Percentiles rank a stretch among this genome's conserved stretches.
These are phyloP conservation scores for Leccinum rimulosum DNA, from an alignment of 768 basidiomycete genomes.

Conservation along the genomic window DNA sequence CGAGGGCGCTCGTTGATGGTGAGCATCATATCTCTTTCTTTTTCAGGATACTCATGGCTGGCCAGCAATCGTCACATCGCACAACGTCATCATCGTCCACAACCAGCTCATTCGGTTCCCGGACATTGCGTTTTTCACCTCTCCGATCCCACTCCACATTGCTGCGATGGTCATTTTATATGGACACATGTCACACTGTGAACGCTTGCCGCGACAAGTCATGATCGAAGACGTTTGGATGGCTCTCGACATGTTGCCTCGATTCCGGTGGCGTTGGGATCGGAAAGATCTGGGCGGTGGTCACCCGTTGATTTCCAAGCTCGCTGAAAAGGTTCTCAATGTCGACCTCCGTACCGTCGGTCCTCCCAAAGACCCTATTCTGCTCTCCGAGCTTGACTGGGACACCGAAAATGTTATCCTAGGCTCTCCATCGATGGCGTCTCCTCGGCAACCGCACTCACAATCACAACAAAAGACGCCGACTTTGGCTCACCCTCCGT, in stretches of 20 bases:
- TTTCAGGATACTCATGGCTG: slow-evolving; percentile 5
- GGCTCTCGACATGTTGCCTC: slow-evolving; percentile 84
- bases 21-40: slow-evolving; percentile 19
- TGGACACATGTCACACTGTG: slow-evolving; percentile 79
- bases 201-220: slow-evolving; percentile 58
- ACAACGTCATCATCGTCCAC: slow-evolving; percentile 85
- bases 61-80: slow-evolving; percentile 78
- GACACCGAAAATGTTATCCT: slow-evolving; percentile 38
- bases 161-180: slow-evolving; percentile 90
- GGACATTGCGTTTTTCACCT: slow-evolving; percentile 85
- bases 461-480: slow-evolving; percentile 38
- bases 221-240: slow-evolving; percentile 84
- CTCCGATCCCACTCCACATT: slow-evolving; percentile 85
- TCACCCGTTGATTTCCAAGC: slow-evolving; percentile 79
- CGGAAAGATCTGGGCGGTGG: slow-evolving; percentile 77
- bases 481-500: slow-evolving; percentile 32
- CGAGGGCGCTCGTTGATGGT: slow-evolving; percentile 79
- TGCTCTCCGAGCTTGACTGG: slow-evolving; percentile 46
- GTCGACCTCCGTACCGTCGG: slow-evolving; percentile 63
- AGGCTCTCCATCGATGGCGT: slow-evolving; percentile 23
- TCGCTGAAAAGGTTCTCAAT: slow-evolving; percentile 78
- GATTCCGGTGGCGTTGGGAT: slow-evolving; percentile 91
- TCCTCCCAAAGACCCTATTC: slow-evolving; percentile 38
- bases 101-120: slow-evolving; percentile 82
- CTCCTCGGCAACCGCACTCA: slow-evolving; percentile 27